A percentile compares a stretch with the other conserved stretches of the same genome.
Evolutionary conservation across 2,329 filamentous ascomycete genomes (phyloP).

Genomic region (Trichoderma lentiforme): DNA sequence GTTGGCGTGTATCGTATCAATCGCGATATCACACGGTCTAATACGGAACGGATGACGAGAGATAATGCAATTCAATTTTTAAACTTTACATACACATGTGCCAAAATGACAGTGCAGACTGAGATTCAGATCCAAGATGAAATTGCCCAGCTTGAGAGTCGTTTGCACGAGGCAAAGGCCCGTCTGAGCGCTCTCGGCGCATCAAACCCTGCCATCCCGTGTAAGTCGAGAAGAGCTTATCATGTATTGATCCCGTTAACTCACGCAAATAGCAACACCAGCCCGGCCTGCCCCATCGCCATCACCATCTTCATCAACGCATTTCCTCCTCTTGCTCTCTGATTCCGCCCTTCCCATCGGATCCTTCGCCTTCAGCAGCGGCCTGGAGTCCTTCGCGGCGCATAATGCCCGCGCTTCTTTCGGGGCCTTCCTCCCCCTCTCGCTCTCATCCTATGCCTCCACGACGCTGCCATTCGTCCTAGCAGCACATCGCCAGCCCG

Average conservation of each 20-base stretch:
- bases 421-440: constrained; percentile 65
- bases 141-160: constrained; percentile 54
- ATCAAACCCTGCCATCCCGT: neutral
- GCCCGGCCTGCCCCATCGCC: neutral
- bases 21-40: neutral
- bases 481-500: constrained; percentile 58
- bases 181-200: constrained; percentile 36
- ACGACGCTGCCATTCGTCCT: constrained; percentile 74
- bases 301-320: constrained; percentile 36
- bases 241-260: neutral
- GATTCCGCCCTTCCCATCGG: constrained; percentile 80
- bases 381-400: constrained; percentile 76
- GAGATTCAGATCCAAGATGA: constrained; percentile 48
- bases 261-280: neutral
- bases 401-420: constrained; percentile 56
- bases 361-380: constrained; percentile 83
- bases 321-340: constrained; percentile 72
- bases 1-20: neutral
- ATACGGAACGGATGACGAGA: neutral
- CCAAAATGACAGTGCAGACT: constrained; percentile 20
- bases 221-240: neutral
- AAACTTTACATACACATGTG: constrained; percentile 8
- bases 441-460: constrained; percentile 66
- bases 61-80: neutral
- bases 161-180: constrained; percentile 43